Percentiles rank a stretch among this genome's conserved stretches.
phyloP scores from a whole-genome alignment of 495 filamentous ascomycete species.

The Cercophora scortea region DNA sequence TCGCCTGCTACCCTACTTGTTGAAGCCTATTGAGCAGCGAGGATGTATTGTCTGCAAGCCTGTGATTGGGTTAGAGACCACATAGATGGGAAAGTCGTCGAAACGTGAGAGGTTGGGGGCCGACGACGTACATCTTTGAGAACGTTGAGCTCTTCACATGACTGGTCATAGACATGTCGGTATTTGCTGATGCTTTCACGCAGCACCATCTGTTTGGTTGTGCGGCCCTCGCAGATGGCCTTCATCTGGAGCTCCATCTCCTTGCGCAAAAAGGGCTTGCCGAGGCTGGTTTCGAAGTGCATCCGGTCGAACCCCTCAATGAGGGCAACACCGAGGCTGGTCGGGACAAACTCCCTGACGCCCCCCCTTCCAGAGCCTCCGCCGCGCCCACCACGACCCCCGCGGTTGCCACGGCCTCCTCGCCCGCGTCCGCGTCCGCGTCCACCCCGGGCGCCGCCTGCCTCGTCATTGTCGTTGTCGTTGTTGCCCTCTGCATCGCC shows the following conservation, averaged over 20 bases:
- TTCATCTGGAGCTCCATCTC: constrained; percentile 97
- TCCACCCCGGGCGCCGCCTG: constrained; percentile 26
- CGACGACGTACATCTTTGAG: constrained; percentile 58
- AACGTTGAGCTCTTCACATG: constrained; percentile 61
- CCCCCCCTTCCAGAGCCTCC: constrained; percentile 41
- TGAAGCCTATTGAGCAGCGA: constrained; percentile 14
- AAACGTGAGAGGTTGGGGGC: too few species aligned
- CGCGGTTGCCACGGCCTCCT: constrained; percentile 28
- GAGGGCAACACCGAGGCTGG: constrained; percentile 78
- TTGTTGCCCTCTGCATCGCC: constrained; percentile 21
- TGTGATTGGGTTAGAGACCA: constrained; percentile 3
- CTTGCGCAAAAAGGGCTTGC: constrained; percentile 95
- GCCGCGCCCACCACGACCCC: constrained; percentile 33
- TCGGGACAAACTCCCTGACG: constrained; percentile 83
- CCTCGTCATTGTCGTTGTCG: constrained; percentile 22
- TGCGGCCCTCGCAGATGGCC: constrained; percentile 84
- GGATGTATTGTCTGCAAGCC: constrained; percentile 43
- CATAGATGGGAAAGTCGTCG: too few species aligned
- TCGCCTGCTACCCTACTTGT: background rate
- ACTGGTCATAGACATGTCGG: constrained; percentile 71
- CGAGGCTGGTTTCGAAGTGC: constrained; percentile 79
- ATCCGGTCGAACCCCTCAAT: constrained; percentile 91
- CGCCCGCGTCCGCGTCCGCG: constrained; percentile 29
- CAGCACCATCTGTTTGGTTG: constrained; percentile 64
- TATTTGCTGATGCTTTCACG: constrained; percentile 78